Evolutionary conservation across 176 grass and related monocot genomes (phyloP).

Genomic region (Eragrostis curvula): DNA sequence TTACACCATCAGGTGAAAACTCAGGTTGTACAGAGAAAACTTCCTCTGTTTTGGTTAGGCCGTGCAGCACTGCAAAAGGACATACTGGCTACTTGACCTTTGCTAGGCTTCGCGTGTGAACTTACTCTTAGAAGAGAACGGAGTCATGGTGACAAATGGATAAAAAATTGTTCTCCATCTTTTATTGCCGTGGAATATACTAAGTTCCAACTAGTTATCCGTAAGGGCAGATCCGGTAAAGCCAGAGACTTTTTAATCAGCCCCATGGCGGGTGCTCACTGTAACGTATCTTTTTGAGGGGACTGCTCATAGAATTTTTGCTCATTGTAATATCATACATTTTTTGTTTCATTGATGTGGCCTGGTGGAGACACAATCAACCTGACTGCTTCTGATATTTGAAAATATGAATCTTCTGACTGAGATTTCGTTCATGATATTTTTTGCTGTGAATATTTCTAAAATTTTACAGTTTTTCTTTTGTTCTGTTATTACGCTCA

Average conservation of each 20-base stretch:
- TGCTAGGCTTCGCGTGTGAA: conserved; percentile 58
- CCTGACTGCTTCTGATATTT: too few species aligned
- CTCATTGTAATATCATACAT: not conserved
- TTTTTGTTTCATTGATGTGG: not conserved
- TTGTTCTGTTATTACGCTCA: too few species aligned
- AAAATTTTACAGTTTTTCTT: too few species aligned
- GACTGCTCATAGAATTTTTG: not conserved
- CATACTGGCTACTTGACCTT: conserved; percentile 96
- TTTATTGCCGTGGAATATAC: not conserved
- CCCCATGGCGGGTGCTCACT: not conserved
- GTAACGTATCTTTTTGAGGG: not conserved
- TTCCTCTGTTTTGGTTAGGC: conserved; percentile 67
- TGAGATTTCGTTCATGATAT: too few species aligned
- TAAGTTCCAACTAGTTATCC: not conserved
- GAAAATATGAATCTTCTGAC: too few species aligned
- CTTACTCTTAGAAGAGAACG: not conserved
- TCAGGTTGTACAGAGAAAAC: conserved; percentile 31
- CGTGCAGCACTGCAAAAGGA: conserved; percentile 62
- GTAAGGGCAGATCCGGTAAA: not conserved
- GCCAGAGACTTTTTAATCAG: not conserved
- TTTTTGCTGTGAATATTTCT: too few species aligned
- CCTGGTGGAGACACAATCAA: too few species aligned
- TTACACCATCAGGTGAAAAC: conserved; percentile 21
- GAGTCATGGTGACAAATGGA: not conserved
- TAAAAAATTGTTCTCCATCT: not conserved